These are phyloP conservation scores for Eleusine coracana DNA, from an alignment of 176 grass and related monocot species.

Conservation along the genomic window DNA sequence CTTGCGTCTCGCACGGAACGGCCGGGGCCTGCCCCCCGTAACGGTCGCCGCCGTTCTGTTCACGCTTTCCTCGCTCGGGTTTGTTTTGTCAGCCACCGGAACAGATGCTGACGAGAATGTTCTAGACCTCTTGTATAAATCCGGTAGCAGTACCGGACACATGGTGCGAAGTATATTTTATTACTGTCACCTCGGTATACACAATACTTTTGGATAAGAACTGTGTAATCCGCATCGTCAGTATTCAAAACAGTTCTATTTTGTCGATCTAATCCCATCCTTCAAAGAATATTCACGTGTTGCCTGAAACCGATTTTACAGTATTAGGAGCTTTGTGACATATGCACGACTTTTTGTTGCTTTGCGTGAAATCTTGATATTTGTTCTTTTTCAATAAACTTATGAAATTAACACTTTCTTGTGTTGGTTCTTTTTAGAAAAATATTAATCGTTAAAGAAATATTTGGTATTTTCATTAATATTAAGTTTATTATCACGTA, in stretches of 20 bases:
- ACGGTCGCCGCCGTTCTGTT: constrained; percentile 30
- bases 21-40: background rate
- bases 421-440: no score
- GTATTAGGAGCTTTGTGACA: no score
- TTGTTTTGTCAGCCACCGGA: background rate
- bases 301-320: no score
- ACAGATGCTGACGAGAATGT: constrained; percentile 27
- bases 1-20: constrained; percentile 20
- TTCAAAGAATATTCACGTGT: no score
- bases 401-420: no score
- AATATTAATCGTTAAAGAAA: no score
- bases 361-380: no score
- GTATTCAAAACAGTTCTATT: background rate
- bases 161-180: background rate
- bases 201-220: background rate
- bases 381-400: no score
- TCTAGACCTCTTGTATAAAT: constrained; percentile 10
- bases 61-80: background rate
- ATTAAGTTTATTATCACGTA: no score
- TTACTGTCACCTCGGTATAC: background rate
- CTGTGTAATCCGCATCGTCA: background rate
- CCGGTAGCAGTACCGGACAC: background rate
- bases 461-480: no score
- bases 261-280: no score
- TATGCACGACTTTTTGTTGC: no score